Evolutionary conservation across 495 filamentous ascomycete species (phyloP).

Genomic region (Annulohypoxylon moriforme): DNA sequence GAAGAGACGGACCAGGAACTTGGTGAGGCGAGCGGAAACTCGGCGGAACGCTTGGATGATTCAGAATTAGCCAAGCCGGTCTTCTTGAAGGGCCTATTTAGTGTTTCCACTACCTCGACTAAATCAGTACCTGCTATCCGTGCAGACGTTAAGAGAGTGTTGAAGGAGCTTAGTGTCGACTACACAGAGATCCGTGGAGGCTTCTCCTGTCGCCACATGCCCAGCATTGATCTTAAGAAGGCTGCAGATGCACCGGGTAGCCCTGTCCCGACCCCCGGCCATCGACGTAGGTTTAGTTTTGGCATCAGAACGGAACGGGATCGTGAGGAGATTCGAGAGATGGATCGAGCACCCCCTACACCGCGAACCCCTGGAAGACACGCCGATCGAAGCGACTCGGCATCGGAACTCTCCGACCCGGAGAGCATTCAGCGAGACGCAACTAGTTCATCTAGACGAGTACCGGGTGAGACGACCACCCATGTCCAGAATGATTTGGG

Average conservation of each 20-base stretch:
- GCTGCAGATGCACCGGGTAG: slow-evolving; percentile 69
- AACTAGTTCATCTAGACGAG: slow-evolving; percentile 55
- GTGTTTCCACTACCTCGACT: slow-evolving; percentile 94
- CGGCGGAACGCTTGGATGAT: slow-evolving; percentile 63
- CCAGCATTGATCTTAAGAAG: slow-evolving; percentile 87
- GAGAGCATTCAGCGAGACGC: slow-evolving; percentile 68
- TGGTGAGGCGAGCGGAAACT: slow-evolving; percentile 63
- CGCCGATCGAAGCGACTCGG: slow-evolving; percentile 77
- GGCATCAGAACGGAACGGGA: slow-evolving; percentile 72
- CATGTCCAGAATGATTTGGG: slow-evolving; percentile 89
- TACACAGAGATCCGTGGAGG: slow-evolving; percentile 93
- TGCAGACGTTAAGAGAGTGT: slow-evolving; percentile 89
- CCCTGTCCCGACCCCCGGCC: slow-evolving; percentile 61
- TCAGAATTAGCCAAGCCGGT: slow-evolving; percentile 84
- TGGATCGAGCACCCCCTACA: slow-evolving; percentile 59
- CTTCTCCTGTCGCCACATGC: slow-evolving; percentile 87
- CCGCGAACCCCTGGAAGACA: slow-evolving; percentile 58
- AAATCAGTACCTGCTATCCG: slow-evolving; percentile 87
- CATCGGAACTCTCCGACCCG: slow-evolving; percentile 79
- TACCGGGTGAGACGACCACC: slow-evolving; percentile 83
- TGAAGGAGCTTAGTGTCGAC: slow-evolving; percentile 87
- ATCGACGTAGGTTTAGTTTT: slow-evolving; percentile 85
- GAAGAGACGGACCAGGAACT: slow-evolving; percentile 80
- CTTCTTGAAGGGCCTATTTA: slow-evolving; percentile 97
- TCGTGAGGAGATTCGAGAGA: slow-evolving; percentile 66